Evolutionary conservation across 768 basidiomycete genomes (phyloP).

Genomic region (Naganishia randhawae): DNA sequence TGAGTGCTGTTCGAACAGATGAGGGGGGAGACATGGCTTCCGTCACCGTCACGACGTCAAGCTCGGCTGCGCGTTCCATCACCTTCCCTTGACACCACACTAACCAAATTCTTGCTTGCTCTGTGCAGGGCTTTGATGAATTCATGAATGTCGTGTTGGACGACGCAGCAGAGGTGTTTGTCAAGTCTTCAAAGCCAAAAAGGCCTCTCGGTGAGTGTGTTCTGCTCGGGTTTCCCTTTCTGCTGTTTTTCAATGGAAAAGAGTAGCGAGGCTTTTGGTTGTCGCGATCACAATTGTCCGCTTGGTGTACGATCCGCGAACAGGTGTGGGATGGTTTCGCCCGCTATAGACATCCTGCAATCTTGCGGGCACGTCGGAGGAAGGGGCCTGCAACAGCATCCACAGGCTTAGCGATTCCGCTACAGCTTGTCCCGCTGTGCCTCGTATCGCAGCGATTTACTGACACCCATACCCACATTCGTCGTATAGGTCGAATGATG

Average conservation of each 20-base stretch:
- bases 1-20: too few species aligned
- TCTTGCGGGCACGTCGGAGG: too few species aligned
- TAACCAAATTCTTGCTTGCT: background rate
- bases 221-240: background rate
- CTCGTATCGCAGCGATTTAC: background rate
- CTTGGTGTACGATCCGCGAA: too few species aligned
- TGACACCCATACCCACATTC: background rate
- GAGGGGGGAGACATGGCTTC: too few species aligned
- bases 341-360: too few species aligned
- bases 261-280: background rate
- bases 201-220: constrained; percentile 70
- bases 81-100: too few species aligned
- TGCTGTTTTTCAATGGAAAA: constrained; percentile 14
- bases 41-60: background rate
- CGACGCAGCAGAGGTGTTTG: constrained; percentile 82
- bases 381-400: too few species aligned
- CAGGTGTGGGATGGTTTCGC: too few species aligned
- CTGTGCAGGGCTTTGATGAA: constrained; percentile 86
- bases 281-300: too few species aligned
- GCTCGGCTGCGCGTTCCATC: too few species aligned
- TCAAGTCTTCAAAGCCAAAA: constrained; percentile 77
- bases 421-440: background rate
- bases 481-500: constrained; percentile 73
- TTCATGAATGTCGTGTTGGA: constrained; percentile 99
- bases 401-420: too few species aligned